Percentiles rank a stretch among this genome's conserved stretches.
Evolutionary conservation across 345 rosid genomes (phyloP).

Genomic region (Sapria himalayana): DNA sequence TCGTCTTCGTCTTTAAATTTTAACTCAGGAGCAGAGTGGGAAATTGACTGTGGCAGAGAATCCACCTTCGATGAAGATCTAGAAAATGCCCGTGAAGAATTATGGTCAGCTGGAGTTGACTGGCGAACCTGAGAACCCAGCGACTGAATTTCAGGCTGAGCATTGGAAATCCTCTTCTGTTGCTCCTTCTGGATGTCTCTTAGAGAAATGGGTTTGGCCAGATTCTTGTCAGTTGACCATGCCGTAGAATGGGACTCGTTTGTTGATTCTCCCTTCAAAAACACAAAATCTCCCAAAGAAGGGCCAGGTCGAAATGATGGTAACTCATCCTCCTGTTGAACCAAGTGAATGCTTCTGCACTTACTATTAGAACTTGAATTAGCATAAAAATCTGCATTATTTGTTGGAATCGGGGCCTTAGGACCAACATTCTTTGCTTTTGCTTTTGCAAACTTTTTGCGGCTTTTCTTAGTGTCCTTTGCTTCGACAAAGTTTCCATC

Average conservation of each 20-base stretch:
- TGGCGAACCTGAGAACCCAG: conserved; percentile 35
- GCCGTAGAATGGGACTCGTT: conserved; percentile 49
- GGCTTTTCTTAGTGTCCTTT: conserved; percentile 64
- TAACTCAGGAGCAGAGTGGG: conserved; percentile 31
- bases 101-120: conserved; percentile 24
- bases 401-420: conserved; percentile 20
- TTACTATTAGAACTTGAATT: conserved; percentile 49
- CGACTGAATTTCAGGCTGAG: conserved; percentile 27
- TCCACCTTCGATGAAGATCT: conserved; percentile 40
- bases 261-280: conserved; percentile 56
- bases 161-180: conserved; percentile 34
- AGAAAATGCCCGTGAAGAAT: conserved; percentile 31
- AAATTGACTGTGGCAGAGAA: conserved; percentile 33
- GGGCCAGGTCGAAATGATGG: conserved; percentile 79
- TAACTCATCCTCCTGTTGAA: conserved; percentile 51
- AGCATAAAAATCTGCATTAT: conserved; percentile 27
- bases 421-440: conserved; percentile 45
- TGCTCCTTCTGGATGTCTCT: conserved; percentile 91
- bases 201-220: conserved; percentile 44
- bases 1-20: conserved; percentile 67
- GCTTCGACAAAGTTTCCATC: conserved; percentile 70
- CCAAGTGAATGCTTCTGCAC: conserved; percentile 36
- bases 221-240: conserved; percentile 64
- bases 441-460: conserved; percentile 77
- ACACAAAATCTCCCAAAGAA: conserved; percentile 89